Evolutionary conservation across 176 grass and related monocot species (phyloP).

Genomic region (Oropetium thomaeum): DNA sequence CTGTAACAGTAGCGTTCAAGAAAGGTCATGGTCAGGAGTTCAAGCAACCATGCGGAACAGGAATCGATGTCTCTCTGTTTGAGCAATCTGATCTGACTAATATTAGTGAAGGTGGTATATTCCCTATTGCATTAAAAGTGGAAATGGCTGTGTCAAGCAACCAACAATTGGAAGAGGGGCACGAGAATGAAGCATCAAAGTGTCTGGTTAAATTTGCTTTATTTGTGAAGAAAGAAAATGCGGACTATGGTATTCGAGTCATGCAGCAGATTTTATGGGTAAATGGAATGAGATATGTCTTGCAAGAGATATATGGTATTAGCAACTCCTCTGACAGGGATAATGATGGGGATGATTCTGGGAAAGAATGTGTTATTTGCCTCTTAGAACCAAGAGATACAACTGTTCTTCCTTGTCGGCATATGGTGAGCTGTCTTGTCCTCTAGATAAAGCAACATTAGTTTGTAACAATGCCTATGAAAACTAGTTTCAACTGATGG

Average conservation of each 20-base stretch:
- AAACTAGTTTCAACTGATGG: background rate
- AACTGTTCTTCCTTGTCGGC: slow-evolving; percentile 61
- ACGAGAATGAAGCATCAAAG: slow-evolving; percentile 29
- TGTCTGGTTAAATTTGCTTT: slow-evolving; percentile 55
- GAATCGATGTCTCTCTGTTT: slow-evolving; percentile 54
- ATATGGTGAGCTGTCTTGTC: slow-evolving; percentile 54
- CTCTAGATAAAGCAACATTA: background rate
- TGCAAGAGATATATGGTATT: slow-evolving; percentile 68
- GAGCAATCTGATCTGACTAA: slow-evolving; percentile 46
- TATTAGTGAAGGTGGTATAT: slow-evolving; percentile 41
- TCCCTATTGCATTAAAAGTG: slow-evolving; percentile 58
- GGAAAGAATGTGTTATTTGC: slow-evolving; percentile 71
- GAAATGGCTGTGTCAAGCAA: slow-evolving; percentile 46
- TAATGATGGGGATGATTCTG: slow-evolving; percentile 43
- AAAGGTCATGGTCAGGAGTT: slow-evolving; percentile 55
- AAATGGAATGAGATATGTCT: slow-evolving; percentile 55
- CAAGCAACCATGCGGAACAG: slow-evolving; percentile 63
- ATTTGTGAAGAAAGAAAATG: slow-evolving; percentile 50
- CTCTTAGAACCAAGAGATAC: slow-evolving; percentile 66
- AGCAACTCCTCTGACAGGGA: slow-evolving; percentile 41
- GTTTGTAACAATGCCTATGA: background rate
- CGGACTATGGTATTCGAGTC: slow-evolving; percentile 34
- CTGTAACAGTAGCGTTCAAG: slow-evolving; percentile 38
- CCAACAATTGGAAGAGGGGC: slow-evolving; percentile 28
- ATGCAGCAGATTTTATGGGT: slow-evolving; percentile 59